Conservation (phyloP, 257 asterid genomes). For the Solanum paucissectum region DNA sequence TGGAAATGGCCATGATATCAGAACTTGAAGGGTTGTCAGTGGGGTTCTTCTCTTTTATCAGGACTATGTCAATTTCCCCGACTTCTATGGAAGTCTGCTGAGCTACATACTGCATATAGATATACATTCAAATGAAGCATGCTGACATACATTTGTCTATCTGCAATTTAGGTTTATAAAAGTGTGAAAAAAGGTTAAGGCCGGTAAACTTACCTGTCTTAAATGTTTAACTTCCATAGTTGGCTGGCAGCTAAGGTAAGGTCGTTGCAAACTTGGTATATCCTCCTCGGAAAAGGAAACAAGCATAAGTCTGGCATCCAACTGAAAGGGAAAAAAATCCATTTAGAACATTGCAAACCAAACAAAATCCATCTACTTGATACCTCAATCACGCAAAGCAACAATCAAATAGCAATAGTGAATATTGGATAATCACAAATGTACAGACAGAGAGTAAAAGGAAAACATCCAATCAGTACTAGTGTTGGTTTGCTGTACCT, state of each 20-base stretch:
- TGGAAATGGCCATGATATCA: slow-evolving; percentile 3
- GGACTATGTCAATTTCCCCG: slow-evolving; percentile 57
- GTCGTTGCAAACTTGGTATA: slow-evolving; percentile 73
- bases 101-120: slow-evolving; percentile 67
- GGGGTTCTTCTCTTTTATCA: slow-evolving; percentile 32
- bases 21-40: slow-evolving; percentile 19
- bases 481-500: slow-evolving; percentile 15
- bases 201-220: slow-evolving; percentile 42
- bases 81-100: slow-evolving; percentile 69
- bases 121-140: background rate
- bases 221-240: slow-evolving; percentile 53
- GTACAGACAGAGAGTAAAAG: background rate
- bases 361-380: background rate
- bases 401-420: background rate
- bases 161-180: background rate
- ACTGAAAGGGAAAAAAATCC: slow-evolving; percentile 32
- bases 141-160: background rate
- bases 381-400: background rate
- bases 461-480: background rate
- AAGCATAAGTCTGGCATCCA: slow-evolving; percentile 51
- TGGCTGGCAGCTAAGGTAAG: slow-evolving; percentile 67
- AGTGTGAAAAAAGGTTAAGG: background rate
- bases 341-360: background rate
- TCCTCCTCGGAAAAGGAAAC: slow-evolving; percentile 53
- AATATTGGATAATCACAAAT: background rate